These are phyloP conservation scores for Lepidopterella palustris DNA, from an alignment of 495 filamentous ascomycete species.

Conservation along the genomic window DNA sequence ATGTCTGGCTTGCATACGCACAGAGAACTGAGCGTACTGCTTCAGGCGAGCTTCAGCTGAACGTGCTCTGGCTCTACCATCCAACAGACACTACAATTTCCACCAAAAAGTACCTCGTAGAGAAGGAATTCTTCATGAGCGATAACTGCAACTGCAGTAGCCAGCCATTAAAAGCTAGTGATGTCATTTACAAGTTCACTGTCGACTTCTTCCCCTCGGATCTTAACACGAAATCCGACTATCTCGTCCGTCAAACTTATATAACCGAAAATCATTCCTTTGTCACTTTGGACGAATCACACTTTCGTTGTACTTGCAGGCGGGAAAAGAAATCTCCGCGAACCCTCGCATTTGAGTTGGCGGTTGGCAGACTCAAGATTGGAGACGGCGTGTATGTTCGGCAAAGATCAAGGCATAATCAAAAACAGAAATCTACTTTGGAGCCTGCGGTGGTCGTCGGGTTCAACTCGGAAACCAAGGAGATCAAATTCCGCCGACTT, in stretches of 20 bases:
- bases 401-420: slow-evolving; percentile 6
- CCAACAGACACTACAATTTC: slow-evolving; percentile 60
- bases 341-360: background rate
- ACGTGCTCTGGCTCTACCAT: slow-evolving; percentile 66
- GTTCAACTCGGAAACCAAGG: slow-evolving; percentile 34
- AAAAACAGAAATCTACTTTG: slow-evolving; percentile 29
- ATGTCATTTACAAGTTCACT: slow-evolving; percentile 48
- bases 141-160: slow-evolving; percentile 64
- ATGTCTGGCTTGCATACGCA: slow-evolving; percentile 61
- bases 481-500: slow-evolving; percentile 43
- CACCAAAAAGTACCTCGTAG: slow-evolving; percentile 56
- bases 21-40: slow-evolving; percentile 41
- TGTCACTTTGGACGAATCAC: slow-evolving; percentile 45
- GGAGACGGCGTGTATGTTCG: slow-evolving; percentile 53
- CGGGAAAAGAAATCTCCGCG: slow-evolving; percentile 21
- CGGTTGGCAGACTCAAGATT: slow-evolving; percentile 30
- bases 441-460: slow-evolving; percentile 52
- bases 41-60: slow-evolving; percentile 41
- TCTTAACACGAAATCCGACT: slow-evolving; percentile 37
- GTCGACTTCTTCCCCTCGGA: slow-evolving; percentile 50
- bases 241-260: slow-evolving; percentile 64
- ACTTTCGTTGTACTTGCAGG: slow-evolving; percentile 39
- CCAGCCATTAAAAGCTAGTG: slow-evolving; percentile 37
- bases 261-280: slow-evolving; percentile 46
- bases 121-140: slow-evolving; percentile 68